Evolutionary conservation across 192 early-diverging fungal species (phyloP), one percentile per base, ranked within the genome.

Genomic region (Coemansia sp.): DNA sequence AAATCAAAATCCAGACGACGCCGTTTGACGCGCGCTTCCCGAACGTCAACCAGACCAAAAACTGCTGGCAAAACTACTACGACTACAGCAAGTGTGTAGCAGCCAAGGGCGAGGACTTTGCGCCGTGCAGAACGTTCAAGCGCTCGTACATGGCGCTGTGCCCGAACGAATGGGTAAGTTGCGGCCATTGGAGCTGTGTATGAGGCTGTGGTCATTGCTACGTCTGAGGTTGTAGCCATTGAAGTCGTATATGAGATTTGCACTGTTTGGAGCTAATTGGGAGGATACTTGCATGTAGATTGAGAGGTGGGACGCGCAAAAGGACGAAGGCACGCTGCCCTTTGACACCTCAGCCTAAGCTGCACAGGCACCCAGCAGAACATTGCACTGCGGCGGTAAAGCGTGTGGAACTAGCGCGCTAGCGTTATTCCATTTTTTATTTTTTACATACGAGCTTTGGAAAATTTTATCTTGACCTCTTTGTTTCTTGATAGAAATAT

Each of bases 1-100:
- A 74, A n/a, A 41, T 66, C 41, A 70, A 81, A 50, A 56, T 81
- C 38, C 49, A 71, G 56, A 84, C 83, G 29, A 64, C 58, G 29
- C 57, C 59, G 39, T 84, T 84, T 52, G 83, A 84, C 59, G 78
- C 83, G 29, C 86, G 88, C 70, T 98, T 98, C 89, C 96, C 96
- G 67, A 98, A 98, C 91, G 89, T 88, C 75, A 97, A 98, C 86
- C 95, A 99, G 89, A 96, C 93, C 70, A 95, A 93, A 88, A 90
- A 92, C 90, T 99, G 97, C 89, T 96, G 94, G 94, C 97, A 99
- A 87, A 94, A 95, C 88, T 99, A 96, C 83, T 88, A 89, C 60
- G 97, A 99, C 83, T 96, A 92, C 80, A 84, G 83, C 84, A 87
- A 89, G 83, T 99, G 97, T 75, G 86, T 94, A 37, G 84, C 86